Base-by-base conservation (phyloP, 202 grass and related monocot species). In the Setaria italica region DNA sequence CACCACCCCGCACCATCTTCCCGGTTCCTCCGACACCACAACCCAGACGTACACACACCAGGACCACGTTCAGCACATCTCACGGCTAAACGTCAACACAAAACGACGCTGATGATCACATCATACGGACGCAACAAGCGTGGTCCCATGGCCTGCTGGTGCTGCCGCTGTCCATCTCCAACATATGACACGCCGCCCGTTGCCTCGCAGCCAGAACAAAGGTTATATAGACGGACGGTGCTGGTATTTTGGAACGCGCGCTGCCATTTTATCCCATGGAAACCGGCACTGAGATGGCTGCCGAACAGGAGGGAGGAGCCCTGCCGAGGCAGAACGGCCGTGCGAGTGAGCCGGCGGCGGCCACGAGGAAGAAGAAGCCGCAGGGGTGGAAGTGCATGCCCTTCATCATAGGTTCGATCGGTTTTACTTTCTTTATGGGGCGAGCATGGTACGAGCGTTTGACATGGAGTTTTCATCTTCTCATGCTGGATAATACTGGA, bases 351-450 rank as follows among this genome's bases (percentile, higher is more conserved):
- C 57, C 11, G 4, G 59, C 10, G 35, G 39, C 32, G 4, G 5
- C 3, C 57, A 11, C 15, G 19, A 53, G 34, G 12, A 75, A 11
- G 32, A 45, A 19, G 79, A 70, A 68, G 84, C 79, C 73, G 41
- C 73, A 2, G 37, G 88, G 88, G 11, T 90, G 88, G 84, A 86
- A 83, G 74, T 83, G 66, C 79, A 72, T 86, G 41, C 79, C 74
- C 47, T 90, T 73, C 79, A 90, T 90, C 83, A 20, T 83, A 78
- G 88, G 88, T 83, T 25, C 58, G 65, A 63, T 34, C 32, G 7
- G 32, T 34, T 65, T 35, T 65, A 1, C 62, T 66, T 16, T 35
- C 30, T 14, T 16, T 3, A 2, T 62, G 21, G 25, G 30, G 19
- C n/a, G 20, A 6, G 20, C 20, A 25, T 25, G 25, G 25, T 25